Percentiles rank a stretch among this genome's conserved stretches.
Evolutionary conservation across 2,329 filamentous ascomycete species (phyloP).

Genomic region (Microdochium trichocladiopsis): DNA sequence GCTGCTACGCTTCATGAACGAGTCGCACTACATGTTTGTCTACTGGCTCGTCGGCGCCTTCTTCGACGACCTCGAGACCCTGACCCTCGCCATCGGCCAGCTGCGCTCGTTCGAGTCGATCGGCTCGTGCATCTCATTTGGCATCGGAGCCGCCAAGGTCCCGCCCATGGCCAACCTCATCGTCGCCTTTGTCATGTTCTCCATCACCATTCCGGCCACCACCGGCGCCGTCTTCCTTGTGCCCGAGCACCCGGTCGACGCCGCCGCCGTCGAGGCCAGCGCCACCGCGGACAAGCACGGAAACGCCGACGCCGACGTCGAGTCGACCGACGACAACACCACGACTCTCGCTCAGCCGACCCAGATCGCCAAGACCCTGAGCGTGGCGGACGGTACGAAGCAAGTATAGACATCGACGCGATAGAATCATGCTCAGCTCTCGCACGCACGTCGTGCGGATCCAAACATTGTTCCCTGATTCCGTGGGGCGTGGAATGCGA

Average conservation of each 20-base stretch:
- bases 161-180: slow-evolving; percentile 18
- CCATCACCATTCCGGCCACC: slow-evolving; percentile 28
- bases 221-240: slow-evolving; percentile 26
- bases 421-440: background rate
- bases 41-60: slow-evolving; percentile 45
- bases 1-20: slow-evolving; percentile 40
- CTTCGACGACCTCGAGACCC: slow-evolving; percentile 40
- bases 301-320: background rate
- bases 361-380: background rate
- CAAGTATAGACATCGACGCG: background rate
- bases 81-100: slow-evolving; percentile 40
- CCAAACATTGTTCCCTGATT: no score
- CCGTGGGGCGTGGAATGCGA: no score
- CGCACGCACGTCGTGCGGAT: no score
- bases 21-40: slow-evolving; percentile 43
- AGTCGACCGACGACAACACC: background rate
- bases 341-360: background rate
- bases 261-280: no score
- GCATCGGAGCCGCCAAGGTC: slow-evolving; percentile 36
- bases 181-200: slow-evolving; percentile 40
- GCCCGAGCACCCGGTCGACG: slow-evolving; percentile 22
- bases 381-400: background rate
- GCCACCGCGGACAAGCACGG: no score
- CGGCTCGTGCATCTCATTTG: slow-evolving; percentile 37
- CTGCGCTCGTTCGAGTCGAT: slow-evolving; percentile 41